Percentiles rank a stretch among this genome's conserved stretches.
Conservation (phyloP, 2,329 filamentous ascomycete genomes). For the Endoconidiophora polonica region DNA sequence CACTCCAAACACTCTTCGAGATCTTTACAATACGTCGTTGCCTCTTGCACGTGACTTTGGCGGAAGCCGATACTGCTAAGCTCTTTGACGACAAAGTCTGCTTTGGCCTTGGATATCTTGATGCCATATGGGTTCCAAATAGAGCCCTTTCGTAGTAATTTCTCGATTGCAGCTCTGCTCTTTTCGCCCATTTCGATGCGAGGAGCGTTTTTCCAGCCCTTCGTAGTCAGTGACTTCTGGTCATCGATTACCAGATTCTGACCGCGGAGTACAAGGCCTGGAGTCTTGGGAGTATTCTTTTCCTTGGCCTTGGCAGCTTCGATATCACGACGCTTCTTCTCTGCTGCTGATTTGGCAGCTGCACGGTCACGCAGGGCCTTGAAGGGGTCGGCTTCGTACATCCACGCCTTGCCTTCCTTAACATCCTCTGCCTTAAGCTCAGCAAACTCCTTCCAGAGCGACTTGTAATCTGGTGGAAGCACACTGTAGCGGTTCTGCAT, state of each 20-base stretch:
- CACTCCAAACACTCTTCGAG: slow-evolving; percentile 87
- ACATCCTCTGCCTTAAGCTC: slow-evolving; percentile 67
- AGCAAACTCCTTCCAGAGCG: slow-evolving; percentile 83
- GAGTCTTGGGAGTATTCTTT: slow-evolving; percentile 24
- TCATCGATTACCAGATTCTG: slow-evolving; percentile 24
- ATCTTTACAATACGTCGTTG: slow-evolving; percentile 73
- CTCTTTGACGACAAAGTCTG: slow-evolving; percentile 49
- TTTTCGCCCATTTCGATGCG: slow-evolving; percentile 86
- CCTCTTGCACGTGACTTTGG: slow-evolving; percentile 77
- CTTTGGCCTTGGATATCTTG: slow-evolving; percentile 41
- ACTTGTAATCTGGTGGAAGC: slow-evolving; percentile 75
- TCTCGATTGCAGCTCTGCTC: slow-evolving; percentile 64
- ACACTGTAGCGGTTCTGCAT: slow-evolving; percentile 95
- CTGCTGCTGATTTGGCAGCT: slow-evolving; percentile 54
- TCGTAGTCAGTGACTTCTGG: slow-evolving; percentile 29
- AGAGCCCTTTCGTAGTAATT: slow-evolving; percentile 57
- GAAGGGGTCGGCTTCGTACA: slow-evolving; percentile 95
- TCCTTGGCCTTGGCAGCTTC: slow-evolving; percentile 48
- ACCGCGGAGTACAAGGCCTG: slow-evolving; percentile 8
- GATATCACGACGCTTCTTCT: slow-evolving; percentile 63
- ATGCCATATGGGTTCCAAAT: slow-evolving; percentile 77
- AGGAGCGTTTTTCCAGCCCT: slow-evolving; percentile 68
- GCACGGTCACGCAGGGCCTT: slow-evolving; percentile 62
- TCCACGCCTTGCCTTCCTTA: slow-evolving; percentile 61
- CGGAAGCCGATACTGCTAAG: slow-evolving; percentile 70